A percentile compares a stretch with the other conserved stretches of the same genome.
phyloP scores from a whole-genome alignment of 2,329 filamentous ascomycete species.

The Cladobotryum protrusum region DNA sequence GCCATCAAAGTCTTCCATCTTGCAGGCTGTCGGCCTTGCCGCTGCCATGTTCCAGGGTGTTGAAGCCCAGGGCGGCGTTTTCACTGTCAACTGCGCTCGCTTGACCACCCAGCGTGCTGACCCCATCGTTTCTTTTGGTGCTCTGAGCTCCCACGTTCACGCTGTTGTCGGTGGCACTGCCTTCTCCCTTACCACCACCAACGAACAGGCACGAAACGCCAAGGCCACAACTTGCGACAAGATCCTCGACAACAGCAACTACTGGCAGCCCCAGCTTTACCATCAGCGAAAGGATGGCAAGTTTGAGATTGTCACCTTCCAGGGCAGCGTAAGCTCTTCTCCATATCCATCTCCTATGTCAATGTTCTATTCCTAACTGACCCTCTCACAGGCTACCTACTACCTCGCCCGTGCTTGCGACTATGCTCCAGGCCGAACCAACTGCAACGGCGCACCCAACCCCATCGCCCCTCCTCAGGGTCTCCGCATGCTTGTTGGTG shows the following conservation, averaged over 20 bases:
- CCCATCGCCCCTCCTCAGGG: constrained; percentile 53
- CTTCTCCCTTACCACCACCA: constrained; percentile 50
- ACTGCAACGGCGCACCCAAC: constrained; percentile 15
- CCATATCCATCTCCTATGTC: background rate
- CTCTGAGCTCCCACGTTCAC: constrained; percentile 51
- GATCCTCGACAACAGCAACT: constrained; percentile 56
- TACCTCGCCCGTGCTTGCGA: constrained; percentile 24
- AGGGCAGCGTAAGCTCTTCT: constrained; percentile 19
- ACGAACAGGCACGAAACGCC: constrained; percentile 43
- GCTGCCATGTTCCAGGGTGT: background rate
- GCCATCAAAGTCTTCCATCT: too few species aligned
- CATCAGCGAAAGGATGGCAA: constrained; percentile 48
- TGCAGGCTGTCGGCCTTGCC: too few species aligned
- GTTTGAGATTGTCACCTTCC: constrained; percentile 37
- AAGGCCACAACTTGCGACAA: constrained; percentile 61
- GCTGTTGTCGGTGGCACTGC: constrained; percentile 57
- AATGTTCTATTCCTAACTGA: background rate
- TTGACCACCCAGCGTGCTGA: constrained; percentile 33
- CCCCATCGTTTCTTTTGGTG: constrained; percentile 52
- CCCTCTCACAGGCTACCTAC: constrained; percentile 19
- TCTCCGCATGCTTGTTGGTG: constrained; percentile 61
- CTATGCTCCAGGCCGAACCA: constrained; percentile 18
- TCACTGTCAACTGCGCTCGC: constrained; percentile 20
- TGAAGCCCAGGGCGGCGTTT: constrained; percentile 10
- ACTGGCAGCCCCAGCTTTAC: constrained; percentile 59